Percentiles rank a stretch among this genome's conserved stretches.
These are phyloP conservation scores for Stemphylium lycopersici DNA, from an alignment of 2,329 filamentous ascomycete genomes.

Conservation along the genomic window DNA sequence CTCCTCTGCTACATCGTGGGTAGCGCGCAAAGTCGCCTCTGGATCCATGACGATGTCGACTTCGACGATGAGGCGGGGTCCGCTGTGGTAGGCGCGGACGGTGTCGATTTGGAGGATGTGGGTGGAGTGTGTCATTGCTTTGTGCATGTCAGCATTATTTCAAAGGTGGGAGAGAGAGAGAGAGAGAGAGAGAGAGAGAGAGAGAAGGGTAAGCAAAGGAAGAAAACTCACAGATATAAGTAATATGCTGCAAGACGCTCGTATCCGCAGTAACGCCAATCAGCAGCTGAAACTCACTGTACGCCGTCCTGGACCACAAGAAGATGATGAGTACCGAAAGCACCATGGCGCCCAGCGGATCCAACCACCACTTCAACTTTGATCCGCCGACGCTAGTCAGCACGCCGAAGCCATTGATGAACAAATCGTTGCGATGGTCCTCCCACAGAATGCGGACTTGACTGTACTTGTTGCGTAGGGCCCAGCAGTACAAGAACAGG, in stretches of 20 bases:
- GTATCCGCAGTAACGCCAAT: slow-evolving; percentile 88
- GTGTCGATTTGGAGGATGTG: slow-evolving; percentile 86
- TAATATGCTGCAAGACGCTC: slow-evolving; percentile 89
- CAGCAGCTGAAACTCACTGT: slow-evolving; percentile 85
- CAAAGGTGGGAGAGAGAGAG: neutral
- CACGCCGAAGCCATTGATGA: slow-evolving; percentile 94
- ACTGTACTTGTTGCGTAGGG: slow-evolving; percentile 86
- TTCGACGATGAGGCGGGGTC: slow-evolving; percentile 87
- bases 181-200: neutral
- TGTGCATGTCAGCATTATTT: no score
- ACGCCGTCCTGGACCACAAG: slow-evolving; percentile 86
- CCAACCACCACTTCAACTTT: slow-evolving; percentile 92
- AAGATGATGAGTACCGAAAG: slow-evolving; percentile 77
- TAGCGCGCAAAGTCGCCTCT: slow-evolving; percentile 71
- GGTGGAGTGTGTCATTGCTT: slow-evolving; percentile 82
- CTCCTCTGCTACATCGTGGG: slow-evolving; percentile 92
- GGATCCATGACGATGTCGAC: slow-evolving; percentile 95
- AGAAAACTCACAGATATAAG: slow-evolving; percentile 74
- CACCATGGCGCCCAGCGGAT: slow-evolving; percentile 87
- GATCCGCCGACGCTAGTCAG: slow-evolving; percentile 88
- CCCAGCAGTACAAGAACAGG: slow-evolving; percentile 92
- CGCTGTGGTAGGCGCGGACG: slow-evolving; percentile 90
- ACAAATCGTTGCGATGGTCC: slow-evolving; percentile 95
- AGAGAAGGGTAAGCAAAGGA: neutral
- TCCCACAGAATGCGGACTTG: slow-evolving; percentile 94